Evolutionary conservation across 306 rosid genomes (phyloP), one percentile per base, ranked within the genome.

Genomic region (Dryas alaskensis): DNA sequence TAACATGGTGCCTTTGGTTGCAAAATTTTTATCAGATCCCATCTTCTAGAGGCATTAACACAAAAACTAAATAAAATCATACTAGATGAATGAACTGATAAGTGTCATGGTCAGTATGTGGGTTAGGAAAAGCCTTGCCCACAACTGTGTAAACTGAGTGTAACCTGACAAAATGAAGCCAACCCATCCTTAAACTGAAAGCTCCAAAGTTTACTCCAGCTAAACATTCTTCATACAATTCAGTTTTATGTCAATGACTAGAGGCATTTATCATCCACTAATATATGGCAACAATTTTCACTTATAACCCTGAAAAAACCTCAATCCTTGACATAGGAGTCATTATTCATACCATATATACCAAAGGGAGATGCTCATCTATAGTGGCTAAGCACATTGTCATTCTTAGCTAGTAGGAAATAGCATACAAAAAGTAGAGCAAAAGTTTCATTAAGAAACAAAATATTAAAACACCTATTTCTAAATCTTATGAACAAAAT

Each of bases 381-480:
- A 37, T 42, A n/a, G 22, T 11, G 68, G 22, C 8, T 4, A 27
- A 25, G 22, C 11, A 1, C 59, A 68, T 68, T 31, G 31, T 5
- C 60, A 67, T 69, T 49, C 55, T 44, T 19, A 58, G 8, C 39
- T 42, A 53, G 22, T 55, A 19, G 19, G 37, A 44, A 14, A 69
- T 46, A 72, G 25, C 48, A 62, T 51, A 11, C 27, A 8, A 22
- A 5, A 5, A 27, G 3, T 2, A 40, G n/a, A 4, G 39, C 19
- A 59, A 64, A 62, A 45, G 4, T 49, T 60, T 62, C 65, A 71
- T 25, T 3, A 8, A 71, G 58, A 78, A 71, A 45, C 45, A 47
- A 58, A 14, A 27, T 5, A 60, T 60, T 25, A 31, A 58, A 50
- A 5, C 27, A 55, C 65, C 11, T 27, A 43, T 10, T 47, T 58